Conservation (phyloP, 1,139 yeast genomes). For the Yamadazyma sp. region DNA sequence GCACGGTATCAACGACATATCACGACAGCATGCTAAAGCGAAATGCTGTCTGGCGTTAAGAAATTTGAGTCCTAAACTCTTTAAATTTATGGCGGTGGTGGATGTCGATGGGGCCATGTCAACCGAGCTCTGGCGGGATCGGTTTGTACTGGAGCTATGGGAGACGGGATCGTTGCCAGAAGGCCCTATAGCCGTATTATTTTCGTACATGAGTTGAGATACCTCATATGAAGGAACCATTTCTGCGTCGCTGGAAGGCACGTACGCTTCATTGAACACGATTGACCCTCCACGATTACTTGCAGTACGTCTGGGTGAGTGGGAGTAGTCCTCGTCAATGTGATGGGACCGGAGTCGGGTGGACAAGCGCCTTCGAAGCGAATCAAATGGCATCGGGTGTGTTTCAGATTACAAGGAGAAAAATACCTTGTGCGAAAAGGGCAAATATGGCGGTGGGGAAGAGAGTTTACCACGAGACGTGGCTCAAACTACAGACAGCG, state of each 20-base stretch:
- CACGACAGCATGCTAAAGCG: constrained; percentile 70
- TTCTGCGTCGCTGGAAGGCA: constrained; percentile 34
- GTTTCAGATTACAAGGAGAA: background rate
- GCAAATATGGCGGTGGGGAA: background rate
- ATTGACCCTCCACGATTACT: constrained; percentile 13
- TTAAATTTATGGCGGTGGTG: constrained; percentile 27
- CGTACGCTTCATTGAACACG: constrained; percentile 8
- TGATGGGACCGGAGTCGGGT: constrained; percentile 34
- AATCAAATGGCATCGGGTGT: constrained; percentile 4
- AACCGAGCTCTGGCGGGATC: constrained; percentile 18
- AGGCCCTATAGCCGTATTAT: constrained; percentile 2
- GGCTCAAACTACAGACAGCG: background rate
- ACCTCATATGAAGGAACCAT: constrained; percentile 47
- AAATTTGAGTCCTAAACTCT: constrained; percentile 61
- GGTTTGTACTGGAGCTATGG: constrained; percentile 11
- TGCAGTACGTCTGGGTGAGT: constrained; percentile 12
- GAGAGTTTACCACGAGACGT: background rate
- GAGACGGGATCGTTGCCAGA: constrained; percentile 4
- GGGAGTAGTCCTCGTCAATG: constrained; percentile 35
- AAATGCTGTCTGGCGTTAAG: constrained; percentile 77
- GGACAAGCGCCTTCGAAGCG: constrained; percentile 28
- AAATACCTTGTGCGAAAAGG: background rate
- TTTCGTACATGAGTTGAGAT: constrained; percentile 37
- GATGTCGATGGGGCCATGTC: constrained; percentile 5
- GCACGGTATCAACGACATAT: constrained; percentile 68